Percentiles rank a stretch among this genome's conserved stretches.
Evolutionary conservation across 306 rosid species (phyloP).

Genomic region (Luffa acutangula): DNA sequence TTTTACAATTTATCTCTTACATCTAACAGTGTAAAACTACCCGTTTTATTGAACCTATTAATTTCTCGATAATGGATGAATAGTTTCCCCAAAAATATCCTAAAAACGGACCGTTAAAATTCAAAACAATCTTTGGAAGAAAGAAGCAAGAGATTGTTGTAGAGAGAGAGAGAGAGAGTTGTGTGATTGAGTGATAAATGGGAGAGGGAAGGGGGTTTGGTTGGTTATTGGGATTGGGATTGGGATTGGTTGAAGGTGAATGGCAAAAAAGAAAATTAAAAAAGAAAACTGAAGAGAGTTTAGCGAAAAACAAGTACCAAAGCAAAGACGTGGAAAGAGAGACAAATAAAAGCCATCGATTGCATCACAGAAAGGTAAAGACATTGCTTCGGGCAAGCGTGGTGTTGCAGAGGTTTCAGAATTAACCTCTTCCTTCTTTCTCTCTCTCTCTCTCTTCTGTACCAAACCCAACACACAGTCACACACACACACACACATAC

Average conservation of each 20-base stretch:
- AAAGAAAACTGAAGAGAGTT: neutral
- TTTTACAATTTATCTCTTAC: too few relatives aligned
- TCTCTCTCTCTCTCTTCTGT: neutral
- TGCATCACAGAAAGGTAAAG: slow-evolving; percentile 31
- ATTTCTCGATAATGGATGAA: too few relatives aligned
- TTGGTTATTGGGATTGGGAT: neutral
- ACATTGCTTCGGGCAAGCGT: slow-evolving; percentile 29
- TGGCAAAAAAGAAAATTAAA: neutral
- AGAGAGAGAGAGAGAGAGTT: neutral
- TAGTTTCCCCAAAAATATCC: too few relatives aligned
- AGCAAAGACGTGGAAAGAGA: slow-evolving; percentile 27
- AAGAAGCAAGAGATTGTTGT: too few relatives aligned
- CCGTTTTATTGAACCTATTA: too few relatives aligned
- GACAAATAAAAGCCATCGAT: slow-evolving; percentile 33
- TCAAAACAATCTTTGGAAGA: too few relatives aligned
- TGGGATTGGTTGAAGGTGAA: neutral
- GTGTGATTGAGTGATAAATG: neutral
- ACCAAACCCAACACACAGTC: neutral
- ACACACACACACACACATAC: neutral
- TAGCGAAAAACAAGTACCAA: slow-evolving; percentile 16
- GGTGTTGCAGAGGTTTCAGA: slow-evolving; percentile 23
- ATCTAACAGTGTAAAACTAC: too few relatives aligned
- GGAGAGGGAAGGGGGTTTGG: neutral
- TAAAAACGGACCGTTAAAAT: too few relatives aligned
- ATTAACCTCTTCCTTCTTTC: neutral